Conservation (phyloP, 169 alveolate genomes). For the Plasmodium reichenowi region DNA sequence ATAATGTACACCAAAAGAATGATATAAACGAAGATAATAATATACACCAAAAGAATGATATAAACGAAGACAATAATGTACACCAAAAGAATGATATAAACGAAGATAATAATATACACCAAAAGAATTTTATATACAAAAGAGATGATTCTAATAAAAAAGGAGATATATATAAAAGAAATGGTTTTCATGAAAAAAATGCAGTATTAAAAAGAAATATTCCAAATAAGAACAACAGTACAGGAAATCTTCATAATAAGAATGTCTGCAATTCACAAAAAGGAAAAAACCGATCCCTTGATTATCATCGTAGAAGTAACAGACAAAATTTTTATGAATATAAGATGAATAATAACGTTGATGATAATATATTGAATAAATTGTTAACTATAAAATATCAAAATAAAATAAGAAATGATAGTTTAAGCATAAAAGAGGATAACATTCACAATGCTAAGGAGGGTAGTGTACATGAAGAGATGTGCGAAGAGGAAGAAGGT, state of each 20-base stretch:
- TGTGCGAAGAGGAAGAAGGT: neutral
- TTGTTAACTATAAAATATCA: constrained; percentile 20
- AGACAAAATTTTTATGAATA: no score
- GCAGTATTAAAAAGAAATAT: neutral
- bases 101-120: neutral
- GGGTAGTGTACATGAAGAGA: neutral
- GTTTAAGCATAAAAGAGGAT: neutral
- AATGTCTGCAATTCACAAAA: no score
- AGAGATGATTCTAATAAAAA: neutral
- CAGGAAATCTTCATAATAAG: neutral
- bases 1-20: neutral
- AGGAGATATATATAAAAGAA: neutral
- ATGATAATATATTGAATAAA: constrained; percentile 39
- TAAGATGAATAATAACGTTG: neutral
- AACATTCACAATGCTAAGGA: neutral
- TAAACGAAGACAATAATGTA: neutral
- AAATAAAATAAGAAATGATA: constrained; percentile 12
- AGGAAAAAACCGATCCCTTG: neutral
- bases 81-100: neutral
- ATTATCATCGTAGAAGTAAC: constrained; percentile 1
- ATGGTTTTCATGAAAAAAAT: neutral
- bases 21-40: neutral
- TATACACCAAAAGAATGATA: neutral
- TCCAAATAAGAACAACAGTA: neutral
- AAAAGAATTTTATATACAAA: neutral